Conservation (phyloP, 305 asterid genomes). For the Lippia alba region DNA sequence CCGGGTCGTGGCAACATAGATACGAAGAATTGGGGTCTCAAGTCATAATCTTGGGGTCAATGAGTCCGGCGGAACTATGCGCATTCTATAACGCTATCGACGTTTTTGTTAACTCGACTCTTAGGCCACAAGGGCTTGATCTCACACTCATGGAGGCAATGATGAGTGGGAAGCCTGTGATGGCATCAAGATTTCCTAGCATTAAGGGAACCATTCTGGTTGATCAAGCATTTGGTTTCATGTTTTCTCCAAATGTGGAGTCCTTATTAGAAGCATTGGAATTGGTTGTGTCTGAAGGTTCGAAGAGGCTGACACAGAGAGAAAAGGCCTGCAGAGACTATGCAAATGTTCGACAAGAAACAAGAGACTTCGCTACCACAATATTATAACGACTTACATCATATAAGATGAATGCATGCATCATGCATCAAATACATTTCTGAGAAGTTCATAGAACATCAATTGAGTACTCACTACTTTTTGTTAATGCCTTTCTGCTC, state of each 20-base stretch:
- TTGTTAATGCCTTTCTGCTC: too few species aligned
- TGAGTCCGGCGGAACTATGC: constrained; percentile 61
- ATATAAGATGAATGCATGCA: too few species aligned
- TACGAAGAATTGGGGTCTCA: constrained; percentile 71
- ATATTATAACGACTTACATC: too few species aligned
- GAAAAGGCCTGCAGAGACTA: constrained; percentile 77
- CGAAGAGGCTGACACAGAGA: constrained; percentile 60
- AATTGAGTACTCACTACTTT: too few species aligned
- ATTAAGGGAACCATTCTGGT: constrained; percentile 84
- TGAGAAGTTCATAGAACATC: too few species aligned
- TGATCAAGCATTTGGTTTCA: constrained; percentile 71
- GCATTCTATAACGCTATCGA: constrained; percentile 82
- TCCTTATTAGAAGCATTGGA: constrained; percentile 73
- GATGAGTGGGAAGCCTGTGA: constrained; percentile 89
- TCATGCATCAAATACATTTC: too few species aligned
- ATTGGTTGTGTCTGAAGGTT: constrained; percentile 65
- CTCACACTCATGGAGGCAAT: constrained; percentile 89
- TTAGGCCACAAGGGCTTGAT: constrained; percentile 96
- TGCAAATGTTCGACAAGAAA: constrained; percentile 41
- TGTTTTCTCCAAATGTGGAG: constrained; percentile 81
- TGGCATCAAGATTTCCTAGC: constrained; percentile 95
- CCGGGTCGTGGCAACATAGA: constrained; percentile 85
- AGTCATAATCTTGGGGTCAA: constrained; percentile 72
- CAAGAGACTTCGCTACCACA: too few species aligned
- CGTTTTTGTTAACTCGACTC: constrained; percentile 81